A percentile compares a stretch with the other conserved stretches of the same genome.
Conservation (phyloP, 2,329 filamentous ascomycete species). For the Beauveria rudraprayagi region DNA sequence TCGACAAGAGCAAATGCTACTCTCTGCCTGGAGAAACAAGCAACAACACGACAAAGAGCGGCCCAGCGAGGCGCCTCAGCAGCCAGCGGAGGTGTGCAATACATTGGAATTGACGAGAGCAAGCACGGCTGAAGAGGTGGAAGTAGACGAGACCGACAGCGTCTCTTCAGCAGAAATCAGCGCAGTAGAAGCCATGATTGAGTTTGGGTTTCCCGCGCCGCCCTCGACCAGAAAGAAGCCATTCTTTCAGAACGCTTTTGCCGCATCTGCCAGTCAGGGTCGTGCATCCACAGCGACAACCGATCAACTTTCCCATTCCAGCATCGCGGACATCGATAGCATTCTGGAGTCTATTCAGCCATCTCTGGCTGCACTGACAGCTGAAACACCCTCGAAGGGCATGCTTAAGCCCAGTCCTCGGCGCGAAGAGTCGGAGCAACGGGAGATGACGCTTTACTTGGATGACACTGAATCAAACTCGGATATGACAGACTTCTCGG, state of each 20-base stretch:
- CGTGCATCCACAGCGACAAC: background rate
- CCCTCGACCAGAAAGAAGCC: conserved; percentile 21
- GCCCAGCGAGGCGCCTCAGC: conserved; percentile 35
- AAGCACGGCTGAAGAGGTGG: background rate
- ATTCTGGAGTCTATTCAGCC: background rate
- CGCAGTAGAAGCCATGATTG: conserved; percentile 21
- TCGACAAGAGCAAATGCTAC: conserved; percentile 48
- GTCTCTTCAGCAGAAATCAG: conserved; percentile 18
- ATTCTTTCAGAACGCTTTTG: conserved; percentile 2
- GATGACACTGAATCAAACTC: conserved; percentile 27
- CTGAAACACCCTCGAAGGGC: background rate
- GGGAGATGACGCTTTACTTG: conserved; percentile 20
- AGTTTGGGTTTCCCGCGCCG: conserved; percentile 28
- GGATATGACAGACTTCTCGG: conserved; percentile 32
- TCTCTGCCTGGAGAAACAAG: conserved; percentile 49
- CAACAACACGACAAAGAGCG: conserved; percentile 47
- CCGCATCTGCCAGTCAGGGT: background rate
- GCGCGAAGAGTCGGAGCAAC: conserved; percentile 12
- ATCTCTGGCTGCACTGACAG: background rate
- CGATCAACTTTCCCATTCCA: background rate
- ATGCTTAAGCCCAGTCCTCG: conserved; percentile 14
- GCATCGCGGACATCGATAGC: background rate
- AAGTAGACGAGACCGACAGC: background rate
- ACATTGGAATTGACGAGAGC: background rate
- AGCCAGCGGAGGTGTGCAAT: conserved; percentile 17